phyloP scores from a whole-genome alignment of 2,329 filamentous ascomycete genomes.

The Coleophoma eucalyptorum region DNA sequence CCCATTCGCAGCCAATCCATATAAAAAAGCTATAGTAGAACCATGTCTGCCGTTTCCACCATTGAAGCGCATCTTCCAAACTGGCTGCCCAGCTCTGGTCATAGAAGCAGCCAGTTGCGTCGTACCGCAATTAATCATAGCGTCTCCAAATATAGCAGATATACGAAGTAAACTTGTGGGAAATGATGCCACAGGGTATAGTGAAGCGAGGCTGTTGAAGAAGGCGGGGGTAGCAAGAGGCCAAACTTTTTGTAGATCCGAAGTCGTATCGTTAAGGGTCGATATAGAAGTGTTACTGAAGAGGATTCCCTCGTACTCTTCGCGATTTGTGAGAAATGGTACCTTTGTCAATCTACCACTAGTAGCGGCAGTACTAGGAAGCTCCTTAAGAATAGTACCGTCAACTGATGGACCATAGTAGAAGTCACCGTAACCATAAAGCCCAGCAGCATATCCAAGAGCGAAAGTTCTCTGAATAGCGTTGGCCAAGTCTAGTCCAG shows the following conservation, averaged over 20 bases:
- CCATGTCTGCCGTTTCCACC: not conserved
- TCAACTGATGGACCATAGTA: conserved; percentile 1
- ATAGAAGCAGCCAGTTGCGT: not conserved
- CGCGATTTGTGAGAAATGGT: not conserved
- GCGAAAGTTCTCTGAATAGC: not conserved
- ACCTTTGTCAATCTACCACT: not conserved
- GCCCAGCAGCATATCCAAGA: not conserved
- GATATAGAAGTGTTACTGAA: not conserved
- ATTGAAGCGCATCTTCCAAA: not conserved
- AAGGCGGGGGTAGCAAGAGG: not conserved
- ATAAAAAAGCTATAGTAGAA: no score
- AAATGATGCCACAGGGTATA: not conserved
- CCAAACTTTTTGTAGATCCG: not conserved
- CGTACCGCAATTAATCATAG: not conserved
- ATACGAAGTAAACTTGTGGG: not conserved
- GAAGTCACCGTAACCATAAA: conserved; percentile 1
- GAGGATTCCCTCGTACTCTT: not conserved
- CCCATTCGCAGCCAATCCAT: no score
- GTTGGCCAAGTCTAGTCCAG: not conserved
- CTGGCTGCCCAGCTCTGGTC: not conserved
- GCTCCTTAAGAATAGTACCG: not conserved
- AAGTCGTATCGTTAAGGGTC: not conserved
- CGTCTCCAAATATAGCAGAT: not conserved
- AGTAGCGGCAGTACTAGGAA: not conserved
- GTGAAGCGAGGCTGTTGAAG: not conserved